A percentile compares a stretch with the other conserved stretches of the same genome.
phyloP scores from a whole-genome alignment of 2,329 filamentous ascomycete species.

The Didymosphaeria variabile region DNA sequence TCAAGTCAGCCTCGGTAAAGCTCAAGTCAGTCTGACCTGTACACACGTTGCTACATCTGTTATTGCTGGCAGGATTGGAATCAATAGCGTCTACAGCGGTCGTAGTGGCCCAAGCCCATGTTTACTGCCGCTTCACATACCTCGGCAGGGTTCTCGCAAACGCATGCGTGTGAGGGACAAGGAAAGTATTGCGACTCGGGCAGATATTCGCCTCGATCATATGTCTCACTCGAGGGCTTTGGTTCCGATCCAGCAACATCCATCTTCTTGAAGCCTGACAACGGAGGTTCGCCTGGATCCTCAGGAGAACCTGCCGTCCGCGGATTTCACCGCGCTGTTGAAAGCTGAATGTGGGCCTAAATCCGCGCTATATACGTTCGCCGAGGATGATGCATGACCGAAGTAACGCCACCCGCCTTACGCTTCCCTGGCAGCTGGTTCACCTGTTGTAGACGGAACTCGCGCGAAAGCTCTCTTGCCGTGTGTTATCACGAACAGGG shows the following conservation, averaged over 20 bases:
- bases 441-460: background rate
- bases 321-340: background rate
- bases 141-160: background rate
- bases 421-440: background rate
- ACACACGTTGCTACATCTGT: background rate
- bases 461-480: background rate
- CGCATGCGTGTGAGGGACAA: background rate
- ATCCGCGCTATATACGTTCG: background rate
- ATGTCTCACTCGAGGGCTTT: background rate
- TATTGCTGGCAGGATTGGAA: background rate
- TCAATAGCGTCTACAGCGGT: slow-evolving; percentile 1
- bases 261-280: background rate
- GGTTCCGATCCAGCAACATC: background rate
- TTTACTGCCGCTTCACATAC: background rate
- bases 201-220: background rate
- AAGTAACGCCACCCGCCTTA: background rate
- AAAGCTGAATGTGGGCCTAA: background rate
- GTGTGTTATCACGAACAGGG: background rate
- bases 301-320: background rate
- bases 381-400: background rate
- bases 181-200: background rate
- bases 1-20: too few species aligned
- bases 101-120: background rate
- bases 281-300: background rate
- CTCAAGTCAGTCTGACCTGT: too few species aligned